Evolutionary conservation across 2,329 filamentous ascomycete species (phyloP).

Genomic region (Waltergamsia citrina): DNA sequence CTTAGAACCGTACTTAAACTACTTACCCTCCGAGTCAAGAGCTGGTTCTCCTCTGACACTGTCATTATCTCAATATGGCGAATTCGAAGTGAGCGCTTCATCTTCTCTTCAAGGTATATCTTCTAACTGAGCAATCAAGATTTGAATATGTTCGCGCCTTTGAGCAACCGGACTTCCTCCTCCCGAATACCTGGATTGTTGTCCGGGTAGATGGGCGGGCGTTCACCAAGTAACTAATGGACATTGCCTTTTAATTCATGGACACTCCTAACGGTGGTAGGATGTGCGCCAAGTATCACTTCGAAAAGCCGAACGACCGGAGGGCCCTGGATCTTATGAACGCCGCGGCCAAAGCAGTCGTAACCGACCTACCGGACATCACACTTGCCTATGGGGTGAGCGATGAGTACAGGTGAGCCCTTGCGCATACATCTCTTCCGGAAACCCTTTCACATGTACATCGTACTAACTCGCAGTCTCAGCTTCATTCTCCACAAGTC

Average conservation of each 20-base stretch:
- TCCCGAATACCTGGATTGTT: constrained; percentile 93
- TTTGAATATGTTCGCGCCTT: constrained; percentile 92
- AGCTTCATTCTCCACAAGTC: constrained; percentile 86
- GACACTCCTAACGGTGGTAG: constrained; percentile 31
- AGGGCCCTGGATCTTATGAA: constrained; percentile 93
- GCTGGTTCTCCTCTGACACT: neutral
- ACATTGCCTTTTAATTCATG: neutral
- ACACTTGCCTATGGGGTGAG: constrained; percentile 86
- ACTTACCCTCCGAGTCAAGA: neutral
- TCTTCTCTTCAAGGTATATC: neutral
- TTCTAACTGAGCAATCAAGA: constrained; percentile 8
- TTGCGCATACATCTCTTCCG: too few relatives aligned
- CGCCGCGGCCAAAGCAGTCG: constrained; percentile 72
- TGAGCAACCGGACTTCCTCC: constrained; percentile 69
- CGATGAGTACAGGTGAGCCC: constrained; percentile 84
- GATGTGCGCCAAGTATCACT: constrained; percentile 73
- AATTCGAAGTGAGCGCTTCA: constrained; percentile 40
- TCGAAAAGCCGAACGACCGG: constrained; percentile 86
- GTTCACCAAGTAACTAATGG: constrained; percentile 69
- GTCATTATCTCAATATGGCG: constrained; percentile 42
- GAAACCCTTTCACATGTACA: too few relatives aligned
- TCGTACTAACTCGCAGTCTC: constrained; percentile 6
- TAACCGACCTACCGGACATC: constrained; percentile 76
- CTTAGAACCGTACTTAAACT: neutral
- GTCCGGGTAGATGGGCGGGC: constrained; percentile 88